Percentiles rank a stretch among this genome's conserved stretches.
These are phyloP conservation scores for Aspergillus sp. DNA, from an alignment of 2,329 filamentous ascomycete genomes.

Conservation along the genomic window DNA sequence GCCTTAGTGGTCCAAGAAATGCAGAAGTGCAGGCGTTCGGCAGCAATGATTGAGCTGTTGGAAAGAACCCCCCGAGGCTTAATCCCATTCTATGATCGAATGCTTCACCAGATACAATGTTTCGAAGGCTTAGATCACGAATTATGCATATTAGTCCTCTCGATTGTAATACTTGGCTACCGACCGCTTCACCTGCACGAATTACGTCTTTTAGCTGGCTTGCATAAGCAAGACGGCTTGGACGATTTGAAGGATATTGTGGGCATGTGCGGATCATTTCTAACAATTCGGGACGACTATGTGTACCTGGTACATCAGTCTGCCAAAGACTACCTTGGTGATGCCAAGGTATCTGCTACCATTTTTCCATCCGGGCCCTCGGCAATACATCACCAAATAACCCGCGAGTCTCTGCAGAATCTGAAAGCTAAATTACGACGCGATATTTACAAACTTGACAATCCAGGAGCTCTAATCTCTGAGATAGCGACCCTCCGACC, in stretches of 20 bases:
- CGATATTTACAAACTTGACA: constrained; percentile 3
- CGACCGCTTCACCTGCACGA: constrained; percentile 1
- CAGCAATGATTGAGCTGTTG: not conserved
- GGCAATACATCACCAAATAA: constrained; percentile 2
- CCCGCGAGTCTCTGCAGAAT: not conserved
- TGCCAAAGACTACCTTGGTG: not conserved
- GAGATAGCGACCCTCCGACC: not conserved
- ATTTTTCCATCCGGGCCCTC: not conserved
- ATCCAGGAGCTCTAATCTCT: not conserved
- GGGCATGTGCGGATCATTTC: constrained; percentile 5
- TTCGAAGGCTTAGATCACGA: not conserved
- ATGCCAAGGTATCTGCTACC: not conserved
- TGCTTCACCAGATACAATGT: not conserved
- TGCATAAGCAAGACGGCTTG: not conserved
- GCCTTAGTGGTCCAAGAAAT: constrained; percentile 3
- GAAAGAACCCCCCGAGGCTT: no score
- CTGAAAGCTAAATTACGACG: not conserved
- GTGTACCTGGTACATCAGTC: not conserved
- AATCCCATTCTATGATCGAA: constrained; percentile 2
- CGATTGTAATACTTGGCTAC: not conserved
- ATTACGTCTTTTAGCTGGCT: constrained; percentile 1
- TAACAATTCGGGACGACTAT: constrained; percentile 2
- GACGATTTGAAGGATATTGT: not conserved
- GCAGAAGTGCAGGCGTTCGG: not conserved
- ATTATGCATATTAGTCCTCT: not conserved